These are phyloP conservation scores for Aspergillus thermomutatus DNA, from an alignment of 2,329 filamentous ascomycete genomes.

Conservation along the genomic window DNA sequence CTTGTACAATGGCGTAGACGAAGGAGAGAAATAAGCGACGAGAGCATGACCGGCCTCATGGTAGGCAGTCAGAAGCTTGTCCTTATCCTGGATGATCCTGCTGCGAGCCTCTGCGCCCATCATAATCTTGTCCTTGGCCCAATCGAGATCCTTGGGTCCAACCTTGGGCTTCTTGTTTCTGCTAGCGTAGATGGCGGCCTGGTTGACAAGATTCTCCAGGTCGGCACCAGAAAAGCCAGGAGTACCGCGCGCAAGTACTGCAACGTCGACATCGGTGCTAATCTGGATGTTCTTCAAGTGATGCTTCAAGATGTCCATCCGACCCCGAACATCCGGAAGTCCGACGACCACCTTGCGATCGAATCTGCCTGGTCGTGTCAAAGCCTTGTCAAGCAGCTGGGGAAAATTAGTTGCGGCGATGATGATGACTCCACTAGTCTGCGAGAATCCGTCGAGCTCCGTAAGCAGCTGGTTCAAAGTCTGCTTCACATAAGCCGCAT, in stretches of 20 bases:
- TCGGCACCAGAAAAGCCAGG: slow-evolving; percentile 93
- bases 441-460: slow-evolving; percentile 94
- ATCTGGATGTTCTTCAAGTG: slow-evolving; percentile 90
- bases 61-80: slow-evolving; percentile 94
- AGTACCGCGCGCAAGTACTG: slow-evolving; percentile 79
- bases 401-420: slow-evolving; percentile 96
- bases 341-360: slow-evolving; percentile 88
- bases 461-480: slow-evolving; percentile 96
- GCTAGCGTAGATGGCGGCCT: slow-evolving; percentile 91
- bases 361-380: slow-evolving; percentile 91
- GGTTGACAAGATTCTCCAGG: slow-evolving; percentile 93
- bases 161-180: slow-evolving; percentile 76
- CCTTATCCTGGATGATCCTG: slow-evolving; percentile 85
- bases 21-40: slow-evolving; percentile 77
- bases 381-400: slow-evolving; percentile 86
- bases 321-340: slow-evolving; percentile 87
- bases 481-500: slow-evolving; percentile 94
- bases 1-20: slow-evolving; percentile 82
- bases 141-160: slow-evolving; percentile 78
- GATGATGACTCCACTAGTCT: slow-evolving; percentile 91
- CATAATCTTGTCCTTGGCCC: slow-evolving; percentile 96
- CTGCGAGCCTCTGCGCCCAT: slow-evolving; percentile 93
- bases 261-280: slow-evolving; percentile 74
- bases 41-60: slow-evolving; percentile 95
- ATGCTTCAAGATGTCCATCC: slow-evolving; percentile 88